Evolutionary conservation across 345 rosid species (phyloP).

Genomic region (Moricandia arvensis): DNA sequence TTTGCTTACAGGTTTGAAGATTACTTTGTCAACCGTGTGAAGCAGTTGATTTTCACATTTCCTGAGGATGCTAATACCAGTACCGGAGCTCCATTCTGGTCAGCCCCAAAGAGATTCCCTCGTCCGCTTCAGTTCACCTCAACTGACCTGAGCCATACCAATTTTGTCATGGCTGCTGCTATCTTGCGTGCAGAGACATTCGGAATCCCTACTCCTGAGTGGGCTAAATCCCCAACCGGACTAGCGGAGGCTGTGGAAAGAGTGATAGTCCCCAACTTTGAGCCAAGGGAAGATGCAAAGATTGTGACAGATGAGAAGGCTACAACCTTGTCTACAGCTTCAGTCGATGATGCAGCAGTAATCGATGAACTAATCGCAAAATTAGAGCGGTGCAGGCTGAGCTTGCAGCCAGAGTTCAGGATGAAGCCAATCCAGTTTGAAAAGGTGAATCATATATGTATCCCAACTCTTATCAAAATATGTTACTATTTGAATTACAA

Average conservation of each 20-base stretch:
- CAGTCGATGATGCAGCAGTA: conserved; percentile 78
- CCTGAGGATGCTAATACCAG: conserved; percentile 95
- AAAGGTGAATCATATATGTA: conserved; percentile 55
- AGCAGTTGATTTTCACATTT: conserved; percentile 81
- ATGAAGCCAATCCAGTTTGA: conserved; percentile 96
- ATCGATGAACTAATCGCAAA: conserved; percentile 64
- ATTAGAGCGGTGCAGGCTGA: conserved; percentile 63
- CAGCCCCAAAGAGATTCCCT: conserved; percentile 97
- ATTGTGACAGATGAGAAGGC: conserved; percentile 95
- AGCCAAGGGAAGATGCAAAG: conserved; percentile 75
- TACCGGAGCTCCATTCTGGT: conserved; percentile 97
- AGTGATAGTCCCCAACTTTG: conserved; percentile 84
- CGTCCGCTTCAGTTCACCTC: conserved; percentile 72
- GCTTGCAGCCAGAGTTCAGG: conserved; percentile 58
- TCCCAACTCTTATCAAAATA: neutral
- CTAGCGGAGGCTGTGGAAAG: conserved; percentile 70
- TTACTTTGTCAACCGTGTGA: conserved; percentile 77
- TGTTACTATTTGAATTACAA: neutral
- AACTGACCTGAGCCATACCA: conserved; percentile 64
- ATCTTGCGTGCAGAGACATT: conserved; percentile 90
- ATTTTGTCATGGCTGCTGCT: conserved; percentile 72
- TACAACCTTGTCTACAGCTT: conserved; percentile 67
- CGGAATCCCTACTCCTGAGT: conserved; percentile 80
- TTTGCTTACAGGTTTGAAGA: conserved; percentile 80
- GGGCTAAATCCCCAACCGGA: conserved; percentile 61